These are phyloP conservation scores for Lachnellula occidentalis DNA, from an alignment of 2,329 filamentous ascomycete genomes.

Conservation along the genomic window DNA sequence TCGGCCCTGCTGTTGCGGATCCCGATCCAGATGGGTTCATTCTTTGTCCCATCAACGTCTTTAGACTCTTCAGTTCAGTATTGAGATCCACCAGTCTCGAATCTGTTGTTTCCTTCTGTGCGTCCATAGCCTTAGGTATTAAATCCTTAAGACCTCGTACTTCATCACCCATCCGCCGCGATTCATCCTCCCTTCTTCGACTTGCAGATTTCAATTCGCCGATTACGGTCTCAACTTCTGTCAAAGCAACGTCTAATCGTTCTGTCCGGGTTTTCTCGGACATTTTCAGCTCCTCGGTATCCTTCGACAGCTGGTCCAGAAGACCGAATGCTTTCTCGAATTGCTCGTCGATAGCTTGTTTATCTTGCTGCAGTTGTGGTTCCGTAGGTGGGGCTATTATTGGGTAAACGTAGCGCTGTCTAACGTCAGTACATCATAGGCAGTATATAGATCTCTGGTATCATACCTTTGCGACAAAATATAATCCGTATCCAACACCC, in stretches of 20 bases:
- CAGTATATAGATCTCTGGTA: not conserved
- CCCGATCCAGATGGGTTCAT: slow-evolving; percentile 38
- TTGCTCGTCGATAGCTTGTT: slow-evolving; percentile 83
- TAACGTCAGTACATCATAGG: slow-evolving; percentile 20
- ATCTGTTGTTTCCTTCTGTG: slow-evolving; percentile 80
- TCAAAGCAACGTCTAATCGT: slow-evolving; percentile 72
- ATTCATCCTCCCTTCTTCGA: slow-evolving; percentile 79
- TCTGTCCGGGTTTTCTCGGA: slow-evolving; percentile 81
- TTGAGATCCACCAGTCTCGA: slow-evolving; percentile 77
- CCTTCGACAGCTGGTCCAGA: slow-evolving; percentile 85
- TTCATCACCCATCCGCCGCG: slow-evolving; percentile 79
- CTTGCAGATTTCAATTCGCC: slow-evolving; percentile 75
- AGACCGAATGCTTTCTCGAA: slow-evolving; percentile 89
- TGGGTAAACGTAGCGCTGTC: slow-evolving; percentile 80
- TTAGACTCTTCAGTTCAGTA: slow-evolving; percentile 83
- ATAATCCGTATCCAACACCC: slow-evolving; percentile 83
- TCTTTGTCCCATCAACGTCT: slow-evolving; percentile 70
- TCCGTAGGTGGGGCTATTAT: slow-evolving; percentile 90
- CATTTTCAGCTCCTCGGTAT: slow-evolving; percentile 81
- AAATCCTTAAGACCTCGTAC: slow-evolving; percentile 75
- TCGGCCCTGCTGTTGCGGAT: slow-evolving; percentile 20
- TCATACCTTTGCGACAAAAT: slow-evolving; percentile 75
- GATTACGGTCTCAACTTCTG: slow-evolving; percentile 80
- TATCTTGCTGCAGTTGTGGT: slow-evolving; percentile 90
- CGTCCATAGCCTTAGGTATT: slow-evolving; percentile 83